A percentile compares a stretch with the other conserved stretches of the same genome.
Conservation (phyloP, 108 stramenopile genomes). For the Nitzschia putrida region DNA sequence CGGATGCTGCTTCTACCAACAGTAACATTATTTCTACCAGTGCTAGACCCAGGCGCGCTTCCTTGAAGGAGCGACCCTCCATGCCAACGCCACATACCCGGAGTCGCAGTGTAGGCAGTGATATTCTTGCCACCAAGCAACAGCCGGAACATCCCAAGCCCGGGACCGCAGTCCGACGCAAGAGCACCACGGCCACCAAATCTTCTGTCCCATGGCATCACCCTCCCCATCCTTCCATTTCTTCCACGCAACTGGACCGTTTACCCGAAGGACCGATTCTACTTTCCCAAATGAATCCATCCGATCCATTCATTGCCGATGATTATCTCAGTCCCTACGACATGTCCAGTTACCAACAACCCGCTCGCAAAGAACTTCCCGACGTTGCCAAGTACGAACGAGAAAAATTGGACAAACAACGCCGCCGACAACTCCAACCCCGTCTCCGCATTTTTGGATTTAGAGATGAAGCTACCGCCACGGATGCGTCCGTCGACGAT, state of each 20-base stretch:
- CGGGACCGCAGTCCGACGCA: neutral
- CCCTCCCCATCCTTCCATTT: neutral
- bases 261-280: constrained; percentile 24
- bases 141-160: neutral
- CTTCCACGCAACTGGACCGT: neutral
- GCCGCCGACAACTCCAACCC: neutral
- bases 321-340: constrained; percentile 45
- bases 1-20: no score
- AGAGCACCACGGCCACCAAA: neutral
- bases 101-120: neutral
- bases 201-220: neutral
- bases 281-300: constrained; percentile 43
- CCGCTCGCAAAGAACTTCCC: constrained; percentile 17
- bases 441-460: constrained; percentile 3
- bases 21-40: neutral
- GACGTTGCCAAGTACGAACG: neutral
- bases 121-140: neutral
- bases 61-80: no score
- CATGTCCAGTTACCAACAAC: constrained; percentile 18
- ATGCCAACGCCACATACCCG: neutral
- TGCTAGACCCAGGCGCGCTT: neutral
- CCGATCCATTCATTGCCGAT: constrained; percentile 48
- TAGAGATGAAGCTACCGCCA: neutral
- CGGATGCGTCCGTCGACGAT: neutral
- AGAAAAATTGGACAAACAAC: neutral